These are phyloP conservation scores for Termitomyces sp. DNA, from an alignment of 768 basidiomycete genomes.

Conservation along the genomic window DNA sequence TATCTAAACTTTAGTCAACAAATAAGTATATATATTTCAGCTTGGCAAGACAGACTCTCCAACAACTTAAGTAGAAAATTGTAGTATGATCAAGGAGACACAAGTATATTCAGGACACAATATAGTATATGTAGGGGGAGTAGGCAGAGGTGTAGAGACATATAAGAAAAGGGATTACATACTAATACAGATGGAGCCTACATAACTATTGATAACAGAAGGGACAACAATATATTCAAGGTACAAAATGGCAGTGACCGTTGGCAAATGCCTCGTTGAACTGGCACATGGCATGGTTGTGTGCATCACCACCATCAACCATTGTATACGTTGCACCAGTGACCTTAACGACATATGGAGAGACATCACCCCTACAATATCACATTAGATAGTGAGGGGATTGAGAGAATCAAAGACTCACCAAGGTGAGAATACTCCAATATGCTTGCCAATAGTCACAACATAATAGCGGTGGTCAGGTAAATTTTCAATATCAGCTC, in stretches of 20 bases:
- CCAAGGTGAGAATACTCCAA: not conserved
- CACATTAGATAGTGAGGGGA: not conserved
- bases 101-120: not conserved
- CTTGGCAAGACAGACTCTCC: too few species aligned
- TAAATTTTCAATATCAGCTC: not conserved
- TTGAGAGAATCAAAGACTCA: not conserved
- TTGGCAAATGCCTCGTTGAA: not conserved
- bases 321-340: not conserved
- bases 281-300: not conserved
- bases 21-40: too few species aligned
- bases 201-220: not conserved
- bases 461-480: slow-evolving; percentile 1
- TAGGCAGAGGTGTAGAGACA: not conserved
- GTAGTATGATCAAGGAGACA: not conserved
- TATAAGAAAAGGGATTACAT: not conserved
- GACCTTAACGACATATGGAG: not conserved
- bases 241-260: not conserved
- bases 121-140: not conserved
- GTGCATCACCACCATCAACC: not conserved
- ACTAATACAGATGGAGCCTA: not conserved
- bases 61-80: too few species aligned
- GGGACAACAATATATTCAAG: not conserved
- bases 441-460: not conserved
- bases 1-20: too few species aligned
- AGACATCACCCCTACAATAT: not conserved